These are phyloP conservation scores for Magnolia changhungtana DNA, from an alignment of 164 flowering plant genomes.

Conservation along the genomic window DNA sequence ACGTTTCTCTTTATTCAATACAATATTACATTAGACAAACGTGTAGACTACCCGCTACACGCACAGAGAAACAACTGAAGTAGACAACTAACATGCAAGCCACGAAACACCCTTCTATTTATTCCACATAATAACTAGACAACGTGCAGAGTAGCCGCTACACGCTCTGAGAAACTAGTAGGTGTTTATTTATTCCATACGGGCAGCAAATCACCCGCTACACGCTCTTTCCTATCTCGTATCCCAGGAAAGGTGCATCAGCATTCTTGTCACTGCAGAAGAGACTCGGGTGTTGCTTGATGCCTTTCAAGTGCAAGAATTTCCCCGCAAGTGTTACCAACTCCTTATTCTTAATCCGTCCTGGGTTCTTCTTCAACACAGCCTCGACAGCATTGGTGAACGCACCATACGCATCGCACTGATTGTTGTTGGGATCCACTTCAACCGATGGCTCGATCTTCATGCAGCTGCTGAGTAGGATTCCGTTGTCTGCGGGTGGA, in stretches of 20 bases:
- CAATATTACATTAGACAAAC: too few relatives aligned
- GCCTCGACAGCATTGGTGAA: conserved; percentile 66
- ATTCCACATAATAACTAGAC: too few relatives aligned
- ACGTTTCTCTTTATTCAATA: too few relatives aligned
- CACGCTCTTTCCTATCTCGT: too few relatives aligned
- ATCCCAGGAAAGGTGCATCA: conserved; percentile 43
- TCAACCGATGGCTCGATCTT: conserved; percentile 68
- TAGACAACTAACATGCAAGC: too few relatives aligned
- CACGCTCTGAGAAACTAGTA: too few relatives aligned
- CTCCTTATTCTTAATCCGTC: conserved; percentile 43
- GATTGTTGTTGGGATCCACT: conserved; percentile 25
- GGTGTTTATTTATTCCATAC: too few relatives aligned
- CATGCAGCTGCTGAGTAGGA: conserved; percentile 76
- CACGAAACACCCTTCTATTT: too few relatives aligned
- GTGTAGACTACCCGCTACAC: too few relatives aligned
- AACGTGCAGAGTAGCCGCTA: too few relatives aligned
- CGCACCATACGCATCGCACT: conserved; percentile 62
- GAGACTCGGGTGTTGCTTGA: conserved; percentile 70
- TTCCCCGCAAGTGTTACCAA: conserved; percentile 46
- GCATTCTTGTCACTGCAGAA: conserved; percentile 71
- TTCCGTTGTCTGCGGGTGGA: conserved; percentile 47
- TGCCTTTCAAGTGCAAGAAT: conserved; percentile 27
- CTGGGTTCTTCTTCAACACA: conserved; percentile 33
- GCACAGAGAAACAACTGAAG: too few relatives aligned
- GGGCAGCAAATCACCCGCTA: too few relatives aligned